Conservation (phyloP, 176 grass and related monocot species). For the Ensete ventricosum region DNA sequence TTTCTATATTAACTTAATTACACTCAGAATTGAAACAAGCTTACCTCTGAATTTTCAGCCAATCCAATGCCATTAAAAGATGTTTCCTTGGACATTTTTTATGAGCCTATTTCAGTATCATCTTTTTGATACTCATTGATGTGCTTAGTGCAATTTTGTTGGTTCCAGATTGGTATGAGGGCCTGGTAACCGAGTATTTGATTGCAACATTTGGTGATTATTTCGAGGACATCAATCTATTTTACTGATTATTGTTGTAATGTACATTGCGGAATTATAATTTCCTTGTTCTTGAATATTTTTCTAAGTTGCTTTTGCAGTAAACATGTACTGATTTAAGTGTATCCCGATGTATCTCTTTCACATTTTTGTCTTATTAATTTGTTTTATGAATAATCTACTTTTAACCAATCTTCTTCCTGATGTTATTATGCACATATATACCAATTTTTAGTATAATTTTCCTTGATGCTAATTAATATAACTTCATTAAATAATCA, state of each 20-base stretch:
- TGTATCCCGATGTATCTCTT: not conserved
- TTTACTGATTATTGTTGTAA: not conserved
- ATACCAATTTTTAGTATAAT: no score
- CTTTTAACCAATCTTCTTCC: no score
- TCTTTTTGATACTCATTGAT: not conserved
- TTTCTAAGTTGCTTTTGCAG: not conserved
- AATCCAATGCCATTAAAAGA: no score
- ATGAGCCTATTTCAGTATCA: no score
- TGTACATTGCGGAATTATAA: not conserved
- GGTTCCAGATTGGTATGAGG: slow-evolving; percentile 70
- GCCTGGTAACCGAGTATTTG: slow-evolving; percentile 84
- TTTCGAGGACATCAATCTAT: slow-evolving; percentile 66
- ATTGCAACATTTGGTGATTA: slow-evolving; percentile 87
- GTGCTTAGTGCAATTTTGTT: slow-evolving; percentile 22
- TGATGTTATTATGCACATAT: no score
- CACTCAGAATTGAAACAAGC: no score
- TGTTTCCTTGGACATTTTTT: no score
- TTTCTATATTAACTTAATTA: no score
- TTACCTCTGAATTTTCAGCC: no score
- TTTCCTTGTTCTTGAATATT: not conserved
- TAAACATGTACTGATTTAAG: not conserved
- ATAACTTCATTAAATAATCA: no score
- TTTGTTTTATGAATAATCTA: not conserved
- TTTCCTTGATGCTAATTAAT: no score
- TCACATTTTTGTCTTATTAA: not conserved